A percentile compares a stretch with the other conserved stretches of the same genome.
These are phyloP conservation scores for Geum urbanum DNA, from an alignment of 306 rosid genomes.

Conservation along the genomic window DNA sequence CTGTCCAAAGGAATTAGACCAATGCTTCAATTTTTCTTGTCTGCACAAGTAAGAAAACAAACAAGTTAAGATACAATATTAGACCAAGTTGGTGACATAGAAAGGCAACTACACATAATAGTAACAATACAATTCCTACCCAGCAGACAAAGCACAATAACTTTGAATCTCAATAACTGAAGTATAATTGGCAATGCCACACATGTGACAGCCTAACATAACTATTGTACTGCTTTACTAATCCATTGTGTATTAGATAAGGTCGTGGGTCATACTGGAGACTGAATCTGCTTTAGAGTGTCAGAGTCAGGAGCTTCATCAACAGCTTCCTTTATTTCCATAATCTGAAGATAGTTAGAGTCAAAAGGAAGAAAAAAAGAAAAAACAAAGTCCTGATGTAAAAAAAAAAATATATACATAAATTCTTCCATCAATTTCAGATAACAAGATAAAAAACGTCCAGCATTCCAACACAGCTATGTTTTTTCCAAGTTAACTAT, in stretches of 20 bases:
- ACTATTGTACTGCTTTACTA: background rate
- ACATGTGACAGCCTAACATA: background rate
- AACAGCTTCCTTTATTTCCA: conserved; percentile 93
- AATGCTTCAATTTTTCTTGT: conserved; percentile 63
- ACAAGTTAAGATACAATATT: background rate
- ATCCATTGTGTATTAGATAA: background rate
- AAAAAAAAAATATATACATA: background rate
- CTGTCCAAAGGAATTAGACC: conserved; percentile 52
- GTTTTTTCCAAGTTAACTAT: background rate
- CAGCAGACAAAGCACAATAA: background rate
- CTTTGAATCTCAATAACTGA: background rate
- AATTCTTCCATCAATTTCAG: background rate
- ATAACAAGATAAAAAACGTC: background rate
- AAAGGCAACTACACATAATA: background rate
- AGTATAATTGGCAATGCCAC: background rate
- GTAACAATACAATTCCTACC: background rate
- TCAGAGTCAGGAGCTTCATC: conserved; percentile 72
- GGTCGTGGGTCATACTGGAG: conserved; percentile 43
- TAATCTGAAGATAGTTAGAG: conserved; percentile 49
- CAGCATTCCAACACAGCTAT: background rate
- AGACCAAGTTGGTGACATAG: background rate
- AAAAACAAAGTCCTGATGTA: background rate
- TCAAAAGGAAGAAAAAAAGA: conserved; percentile 1
- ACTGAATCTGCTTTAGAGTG: conserved; percentile 53
- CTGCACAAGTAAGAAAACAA: conserved; percentile 39